phyloP scores from a whole-genome alignment of 352 stramenopile genomes.

The Pythium phragmiticola region DNA sequence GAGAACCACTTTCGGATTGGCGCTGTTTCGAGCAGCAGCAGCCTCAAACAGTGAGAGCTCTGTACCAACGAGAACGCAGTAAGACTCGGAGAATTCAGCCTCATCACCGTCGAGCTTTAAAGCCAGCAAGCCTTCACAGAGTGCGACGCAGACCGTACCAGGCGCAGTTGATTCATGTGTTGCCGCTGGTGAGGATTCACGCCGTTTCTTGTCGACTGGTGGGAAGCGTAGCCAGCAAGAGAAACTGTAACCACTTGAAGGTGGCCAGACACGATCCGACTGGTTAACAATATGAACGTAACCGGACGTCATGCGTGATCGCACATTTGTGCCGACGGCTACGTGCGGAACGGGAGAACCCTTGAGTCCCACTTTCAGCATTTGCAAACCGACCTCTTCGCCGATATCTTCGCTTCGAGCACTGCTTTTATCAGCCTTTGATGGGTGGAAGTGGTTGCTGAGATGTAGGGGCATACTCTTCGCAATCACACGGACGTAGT shows the following conservation, averaged over 20 bases:
- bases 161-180: neutral
- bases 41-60: slow-evolving; percentile 59
- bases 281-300: slow-evolving; percentile 71
- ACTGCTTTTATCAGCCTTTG: neutral
- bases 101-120: slow-evolving; percentile 45
- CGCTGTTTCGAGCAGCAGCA: slow-evolving; percentile 26
- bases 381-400: slow-evolving; percentile 42
- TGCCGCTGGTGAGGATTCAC: neutral
- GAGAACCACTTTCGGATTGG: slow-evolving; percentile 36
- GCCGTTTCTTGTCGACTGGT: slow-evolving; percentile 9
- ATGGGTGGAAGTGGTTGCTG: slow-evolving; percentile 25
- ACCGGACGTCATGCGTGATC: slow-evolving; percentile 44
- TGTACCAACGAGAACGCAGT: slow-evolving; percentile 62
- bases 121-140: slow-evolving; percentile 59
- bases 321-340: slow-evolving; percentile 51
- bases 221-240: slow-evolving; percentile 73
- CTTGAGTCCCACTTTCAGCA: slow-evolving; percentile 47
- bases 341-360: slow-evolving; percentile 49
- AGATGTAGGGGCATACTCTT: slow-evolving; percentile 52
- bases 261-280: slow-evolving; percentile 61
- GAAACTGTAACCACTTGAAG: slow-evolving; percentile 73
- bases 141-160: slow-evolving; percentile 29
- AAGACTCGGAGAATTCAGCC: slow-evolving; percentile 33
- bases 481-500: slow-evolving; percentile 53
- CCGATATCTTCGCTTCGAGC: neutral